Conservation (phyloP, 371 early-diverging fungal genomes). For the Mortierella sp. region DNA sequence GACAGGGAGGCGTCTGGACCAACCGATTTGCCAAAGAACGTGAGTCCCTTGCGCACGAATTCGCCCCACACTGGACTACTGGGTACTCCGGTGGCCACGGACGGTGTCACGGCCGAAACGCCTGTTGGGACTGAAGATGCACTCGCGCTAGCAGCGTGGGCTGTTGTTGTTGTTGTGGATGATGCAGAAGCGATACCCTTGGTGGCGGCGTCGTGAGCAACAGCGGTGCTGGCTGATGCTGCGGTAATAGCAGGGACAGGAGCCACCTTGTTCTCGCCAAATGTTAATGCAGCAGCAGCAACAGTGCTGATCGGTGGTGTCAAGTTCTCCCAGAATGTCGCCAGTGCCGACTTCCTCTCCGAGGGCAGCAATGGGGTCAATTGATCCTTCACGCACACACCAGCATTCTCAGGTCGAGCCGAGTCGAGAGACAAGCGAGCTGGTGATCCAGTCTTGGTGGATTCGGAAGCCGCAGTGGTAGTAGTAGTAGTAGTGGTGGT, state of each 20-base stretch:
- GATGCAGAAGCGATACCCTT: too few relatives aligned
- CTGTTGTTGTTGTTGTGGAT: too few relatives aligned
- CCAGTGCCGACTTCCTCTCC: constrained; percentile 18
- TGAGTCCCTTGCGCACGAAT: constrained; percentile 7
- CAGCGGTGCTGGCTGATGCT: neutral
- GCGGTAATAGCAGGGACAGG: neutral
- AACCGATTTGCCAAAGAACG: neutral
- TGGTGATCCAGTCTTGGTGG: neutral
- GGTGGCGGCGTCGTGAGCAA: too few relatives aligned
- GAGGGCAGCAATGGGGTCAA: constrained; percentile 10
- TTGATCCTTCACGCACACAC: constrained; percentile 6
- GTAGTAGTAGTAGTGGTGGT: neutral
- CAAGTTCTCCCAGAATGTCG: constrained; percentile 12
- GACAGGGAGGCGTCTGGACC: neutral
- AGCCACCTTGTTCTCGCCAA: neutral
- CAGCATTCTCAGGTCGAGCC: constrained; percentile 3
- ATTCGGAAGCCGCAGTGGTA: neutral
- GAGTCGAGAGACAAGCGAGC: constrained; percentile 13
- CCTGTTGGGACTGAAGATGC: neutral
- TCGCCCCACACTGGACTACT: constrained; percentile 10
- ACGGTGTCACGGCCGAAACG: neutral
- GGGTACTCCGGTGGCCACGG: neutral
- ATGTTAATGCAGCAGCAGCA: neutral
- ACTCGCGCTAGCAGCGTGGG: neutral
- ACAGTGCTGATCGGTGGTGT: constrained; percentile 10